phyloP scores from a whole-genome alignment of 495 filamentous ascomycete species.

The Geoglossum glabrum region DNA sequence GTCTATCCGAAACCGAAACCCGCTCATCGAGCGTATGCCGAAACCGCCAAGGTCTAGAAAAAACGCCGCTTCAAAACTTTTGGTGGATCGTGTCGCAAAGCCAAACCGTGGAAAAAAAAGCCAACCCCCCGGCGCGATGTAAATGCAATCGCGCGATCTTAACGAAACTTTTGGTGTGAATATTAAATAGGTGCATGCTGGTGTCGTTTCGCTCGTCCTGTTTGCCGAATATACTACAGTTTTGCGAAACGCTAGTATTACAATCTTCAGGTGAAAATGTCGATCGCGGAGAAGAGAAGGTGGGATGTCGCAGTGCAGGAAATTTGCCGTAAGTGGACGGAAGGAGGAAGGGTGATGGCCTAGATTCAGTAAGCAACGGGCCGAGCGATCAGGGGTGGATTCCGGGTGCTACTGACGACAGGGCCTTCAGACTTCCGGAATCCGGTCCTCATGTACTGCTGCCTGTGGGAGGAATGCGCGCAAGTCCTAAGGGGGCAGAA shows the following conservation, averaged over 20 bases:
- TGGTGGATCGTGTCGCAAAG: not conserved
- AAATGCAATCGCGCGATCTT: slow-evolving; percentile 1
- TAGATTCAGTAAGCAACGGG: not conserved
- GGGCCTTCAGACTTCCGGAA: not conserved
- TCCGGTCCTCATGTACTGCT: not conserved
- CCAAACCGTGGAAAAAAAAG: not conserved
- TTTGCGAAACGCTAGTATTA: not conserved
- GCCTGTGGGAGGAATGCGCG: not conserved
- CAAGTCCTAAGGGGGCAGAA: not conserved
- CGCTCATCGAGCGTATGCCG: not conserved
- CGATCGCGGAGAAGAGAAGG: not conserved
- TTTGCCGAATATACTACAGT: slow-evolving; percentile 1
- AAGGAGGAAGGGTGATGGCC: not conserved
- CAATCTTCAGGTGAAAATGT: not conserved
- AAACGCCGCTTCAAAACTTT: slow-evolving; percentile 1
- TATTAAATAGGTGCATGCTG: not conserved
- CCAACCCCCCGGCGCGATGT: not conserved
- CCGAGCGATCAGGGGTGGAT: not conserved
- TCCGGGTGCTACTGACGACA: not conserved
- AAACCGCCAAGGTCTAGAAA: not conserved
- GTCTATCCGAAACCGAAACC: slow-evolving; percentile 1
- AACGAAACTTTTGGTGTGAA: not conserved
- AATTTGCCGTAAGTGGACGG: not conserved
- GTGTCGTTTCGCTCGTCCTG: not conserved
- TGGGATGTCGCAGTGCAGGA: not conserved